Evolutionary conservation across 2,329 filamentous ascomycete species (phyloP), one percentile per base, ranked within the genome.

Genomic region (Myriosclerotinia duriaeana): DNA sequence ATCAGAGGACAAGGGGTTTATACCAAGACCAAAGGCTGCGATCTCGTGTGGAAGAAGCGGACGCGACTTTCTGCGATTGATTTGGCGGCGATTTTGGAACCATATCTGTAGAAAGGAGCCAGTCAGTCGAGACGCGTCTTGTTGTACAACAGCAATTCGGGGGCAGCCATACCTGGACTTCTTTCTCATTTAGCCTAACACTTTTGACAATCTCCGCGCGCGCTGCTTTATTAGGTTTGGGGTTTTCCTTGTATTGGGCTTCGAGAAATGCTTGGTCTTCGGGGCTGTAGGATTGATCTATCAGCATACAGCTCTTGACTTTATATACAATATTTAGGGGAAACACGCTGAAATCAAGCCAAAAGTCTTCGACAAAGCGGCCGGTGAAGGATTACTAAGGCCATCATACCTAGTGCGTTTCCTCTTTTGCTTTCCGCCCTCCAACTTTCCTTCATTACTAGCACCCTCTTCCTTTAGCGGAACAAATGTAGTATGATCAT

Each of bases 61-160:
- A 72, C 91, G 89, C 65, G 92, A 92, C 80, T 94, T 96, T 72
- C 94, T 87, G 73, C 94, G 87, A 77, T 96, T 92, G 78, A 96
- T 97, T 78, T 98, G 94, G 71, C 94, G 86, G 75, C 93, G 87
- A 76, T 97, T 97, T 76, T 97, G 94, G 79, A 97, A 97, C 94
- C 94, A 98, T 73, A 97, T 97, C 94, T 97, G 46, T 44, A 40
- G n/a, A 12, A 2, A 58, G 17, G 20, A 17, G 11, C 48, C 34
- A 40, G 50, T 46, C 46, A 65, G 52, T 38, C 26, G 44, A 63
- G 53, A 69, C 71, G 69, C 64, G 69, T 71, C 66, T 67, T 5
- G 34, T 22, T 34, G 42, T 11, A 55, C 42, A 64, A 53, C 61
- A 34, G 58, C 8, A 48, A 42, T 26, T 26, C n/a, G 4, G 42